phyloP scores from a whole-genome alignment of 108 stramenopile genomes.

The Cyclotella sp. region DNA sequence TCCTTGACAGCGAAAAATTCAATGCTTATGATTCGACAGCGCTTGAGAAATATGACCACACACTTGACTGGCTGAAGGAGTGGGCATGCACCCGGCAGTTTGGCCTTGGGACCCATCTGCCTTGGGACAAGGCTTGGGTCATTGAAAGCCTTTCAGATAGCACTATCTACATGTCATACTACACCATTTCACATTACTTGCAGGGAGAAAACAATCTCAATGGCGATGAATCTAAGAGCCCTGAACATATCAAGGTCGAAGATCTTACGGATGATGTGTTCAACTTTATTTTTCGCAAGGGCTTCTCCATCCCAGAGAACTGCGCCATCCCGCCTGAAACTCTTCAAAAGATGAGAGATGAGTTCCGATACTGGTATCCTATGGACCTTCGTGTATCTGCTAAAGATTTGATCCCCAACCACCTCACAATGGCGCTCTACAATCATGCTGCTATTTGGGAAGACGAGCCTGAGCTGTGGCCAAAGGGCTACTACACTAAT shows the following conservation, averaged over 20 bases:
- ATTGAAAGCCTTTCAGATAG: constrained; percentile 98
- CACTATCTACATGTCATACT: constrained; percentile 99
- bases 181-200: constrained; percentile 94
- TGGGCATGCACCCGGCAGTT: constrained; percentile 99
- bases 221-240: constrained; percentile 78
- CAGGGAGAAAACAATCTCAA: constrained; percentile 93
- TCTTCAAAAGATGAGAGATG: constrained; percentile 83
- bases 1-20: constrained; percentile 86
- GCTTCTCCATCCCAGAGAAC: constrained; percentile 66
- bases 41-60: constrained; percentile 83
- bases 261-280: constrained; percentile 90
- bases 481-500: constrained; percentile 94
- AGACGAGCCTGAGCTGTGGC: constrained; percentile 91
- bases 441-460: constrained; percentile 99
- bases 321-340: constrained; percentile 73
- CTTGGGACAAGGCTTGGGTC: constrained; percentile 97
- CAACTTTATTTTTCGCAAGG: constrained; percentile 93
- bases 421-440: constrained; percentile 98
- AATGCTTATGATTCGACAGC: constrained; percentile 86
- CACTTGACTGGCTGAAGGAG: constrained; percentile 96
- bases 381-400: constrained; percentile 97
- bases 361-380: constrained; percentile 97
- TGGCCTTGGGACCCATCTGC: constrained; percentile 95
- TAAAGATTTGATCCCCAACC: constrained; percentile 98
- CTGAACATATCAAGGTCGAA: constrained; percentile 82